A percentile compares a stretch with the other conserved stretches of the same genome.
These are phyloP conservation scores for Pseudozyma hubeiensis DNA, from an alignment of 1,284 basidiomycete genomes.

Conservation along the genomic window DNA sequence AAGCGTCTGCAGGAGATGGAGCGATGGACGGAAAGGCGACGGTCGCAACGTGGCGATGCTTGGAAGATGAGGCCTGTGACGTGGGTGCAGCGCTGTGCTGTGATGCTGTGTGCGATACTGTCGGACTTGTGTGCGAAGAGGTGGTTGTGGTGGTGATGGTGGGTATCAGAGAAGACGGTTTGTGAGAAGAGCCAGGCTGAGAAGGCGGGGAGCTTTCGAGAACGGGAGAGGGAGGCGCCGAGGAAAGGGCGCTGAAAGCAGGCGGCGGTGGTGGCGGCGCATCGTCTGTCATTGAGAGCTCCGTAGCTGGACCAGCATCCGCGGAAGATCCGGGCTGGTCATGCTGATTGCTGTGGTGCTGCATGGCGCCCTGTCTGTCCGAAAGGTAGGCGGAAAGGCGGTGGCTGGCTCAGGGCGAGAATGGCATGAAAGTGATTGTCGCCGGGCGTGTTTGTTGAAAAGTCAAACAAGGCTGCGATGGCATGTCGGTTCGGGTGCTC, in stretches of 20 bases:
- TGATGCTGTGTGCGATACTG: slow-evolving; percentile 12
- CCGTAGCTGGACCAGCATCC: neutral
- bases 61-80: neutral
- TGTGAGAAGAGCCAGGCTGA: slow-evolving; percentile 1
- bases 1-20: neutral
- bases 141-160: slow-evolving; percentile 2
- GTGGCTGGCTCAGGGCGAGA: neutral
- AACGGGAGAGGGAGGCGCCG: slow-evolving; percentile 8
- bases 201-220: neutral
- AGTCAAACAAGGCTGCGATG: slow-evolving; percentile 5
- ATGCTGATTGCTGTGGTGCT: neutral
- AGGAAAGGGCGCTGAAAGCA: slow-evolving; percentile 12
- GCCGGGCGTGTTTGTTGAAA: neutral
- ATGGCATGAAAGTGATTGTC: slow-evolving; percentile 4
- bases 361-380: neutral
- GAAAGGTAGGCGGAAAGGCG: neutral
- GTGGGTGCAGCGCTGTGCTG: neutral
- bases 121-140: slow-evolving; percentile 5
- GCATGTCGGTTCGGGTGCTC: neutral
- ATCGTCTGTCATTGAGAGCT: slow-evolving; percentile 2
- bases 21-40: slow-evolving; percentile 21
- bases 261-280: slow-evolving; percentile 21
- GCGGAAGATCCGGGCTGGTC: slow-evolving; percentile 3
- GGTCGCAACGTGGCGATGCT: slow-evolving; percentile 10
- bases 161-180: slow-evolving; percentile 9